Conservation (phyloP, 75 land plant genomes). For the Cunninghamia lanceolata region DNA sequence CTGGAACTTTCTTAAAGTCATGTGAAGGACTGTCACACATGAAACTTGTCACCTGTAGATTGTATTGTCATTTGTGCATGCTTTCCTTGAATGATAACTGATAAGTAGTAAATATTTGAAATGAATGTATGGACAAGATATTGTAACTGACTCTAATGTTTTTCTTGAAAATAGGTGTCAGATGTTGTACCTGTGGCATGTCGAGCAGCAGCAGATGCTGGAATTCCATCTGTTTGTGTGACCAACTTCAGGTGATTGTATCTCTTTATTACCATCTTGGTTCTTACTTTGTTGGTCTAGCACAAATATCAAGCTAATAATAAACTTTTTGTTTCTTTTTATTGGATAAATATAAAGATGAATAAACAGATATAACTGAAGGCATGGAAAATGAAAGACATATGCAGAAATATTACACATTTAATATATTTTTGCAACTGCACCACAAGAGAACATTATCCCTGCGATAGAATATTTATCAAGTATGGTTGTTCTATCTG, state of each 20-base stretch:
- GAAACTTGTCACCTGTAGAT: neutral
- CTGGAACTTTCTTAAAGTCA: neutral
- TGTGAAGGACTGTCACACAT: neutral
- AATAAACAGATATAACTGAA: neutral
- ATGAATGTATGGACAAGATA: neutral
- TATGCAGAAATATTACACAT: neutral
- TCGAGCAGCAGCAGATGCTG: slow-evolving; percentile 96
- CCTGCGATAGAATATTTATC: neutral
- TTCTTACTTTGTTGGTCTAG: neutral
- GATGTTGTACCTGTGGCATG: slow-evolving; percentile 99
- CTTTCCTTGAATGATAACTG: neutral
- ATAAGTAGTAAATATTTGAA: neutral
- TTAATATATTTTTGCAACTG: neutral
- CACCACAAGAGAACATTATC: neutral
- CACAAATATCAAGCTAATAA: neutral
- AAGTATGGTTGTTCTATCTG: neutral
- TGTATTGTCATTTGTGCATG: neutral
- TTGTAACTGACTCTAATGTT: neutral
- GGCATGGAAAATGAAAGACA: neutral
- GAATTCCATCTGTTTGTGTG: slow-evolving; percentile 96
- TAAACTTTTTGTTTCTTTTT: neutral
- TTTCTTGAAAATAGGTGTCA: slow-evolving; percentile 56
- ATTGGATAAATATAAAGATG: neutral
- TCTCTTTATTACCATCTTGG: neutral
- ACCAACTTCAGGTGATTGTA: slow-evolving; percentile 88